phyloP scores from a whole-genome alignment of 2,329 filamentous ascomycete species.

The Calycina herbarum region DNA sequence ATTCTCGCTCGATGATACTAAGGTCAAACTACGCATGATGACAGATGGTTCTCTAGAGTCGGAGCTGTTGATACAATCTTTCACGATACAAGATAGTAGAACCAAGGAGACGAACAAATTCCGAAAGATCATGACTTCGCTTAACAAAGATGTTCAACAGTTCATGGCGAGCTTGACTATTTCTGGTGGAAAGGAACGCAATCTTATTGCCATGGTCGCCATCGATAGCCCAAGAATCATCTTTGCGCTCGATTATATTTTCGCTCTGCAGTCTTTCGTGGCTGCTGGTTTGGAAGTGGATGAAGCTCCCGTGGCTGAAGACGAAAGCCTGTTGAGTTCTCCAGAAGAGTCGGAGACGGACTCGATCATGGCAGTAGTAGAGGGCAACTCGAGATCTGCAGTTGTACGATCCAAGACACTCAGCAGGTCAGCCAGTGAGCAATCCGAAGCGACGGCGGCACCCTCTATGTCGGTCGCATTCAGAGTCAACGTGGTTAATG shows the following conservation, averaged over 20 bases:
- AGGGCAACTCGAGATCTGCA: constrained; percentile 12
- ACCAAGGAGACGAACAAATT: constrained; percentile 90
- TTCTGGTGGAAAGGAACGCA: constrained; percentile 77
- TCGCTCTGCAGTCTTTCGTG: constrained; percentile 83
- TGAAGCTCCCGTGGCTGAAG: constrained; percentile 53
- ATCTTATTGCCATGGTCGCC: constrained; percentile 86
- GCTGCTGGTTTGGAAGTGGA: constrained; percentile 67
- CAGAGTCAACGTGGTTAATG: constrained; percentile 90
- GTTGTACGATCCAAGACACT: constrained; percentile 28
- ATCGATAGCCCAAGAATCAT: constrained; percentile 95
- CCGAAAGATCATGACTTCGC: constrained; percentile 95
- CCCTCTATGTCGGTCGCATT: constrained; percentile 76
- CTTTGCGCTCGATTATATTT: constrained; percentile 92
- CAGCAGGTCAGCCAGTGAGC: constrained; percentile 28
- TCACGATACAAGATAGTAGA: constrained; percentile 93
- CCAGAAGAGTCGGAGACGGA: constrained; percentile 60
- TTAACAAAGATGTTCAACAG: constrained; percentile 92
- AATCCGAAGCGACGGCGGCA: constrained; percentile 34
- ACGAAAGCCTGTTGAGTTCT: constrained; percentile 54
- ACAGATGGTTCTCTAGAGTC: constrained; percentile 90
- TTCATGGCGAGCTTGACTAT: constrained; percentile 98
- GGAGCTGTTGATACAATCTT: constrained; percentile 89
- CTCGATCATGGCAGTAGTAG: constrained; percentile 42
- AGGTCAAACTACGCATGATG: constrained; percentile 87
- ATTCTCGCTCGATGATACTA: constrained; percentile 92